Evolutionary conservation across 1,284 basidiomycete species (phyloP), one percentile per base, ranked within the genome.

Genomic region (Ustilago trichophora): DNA sequence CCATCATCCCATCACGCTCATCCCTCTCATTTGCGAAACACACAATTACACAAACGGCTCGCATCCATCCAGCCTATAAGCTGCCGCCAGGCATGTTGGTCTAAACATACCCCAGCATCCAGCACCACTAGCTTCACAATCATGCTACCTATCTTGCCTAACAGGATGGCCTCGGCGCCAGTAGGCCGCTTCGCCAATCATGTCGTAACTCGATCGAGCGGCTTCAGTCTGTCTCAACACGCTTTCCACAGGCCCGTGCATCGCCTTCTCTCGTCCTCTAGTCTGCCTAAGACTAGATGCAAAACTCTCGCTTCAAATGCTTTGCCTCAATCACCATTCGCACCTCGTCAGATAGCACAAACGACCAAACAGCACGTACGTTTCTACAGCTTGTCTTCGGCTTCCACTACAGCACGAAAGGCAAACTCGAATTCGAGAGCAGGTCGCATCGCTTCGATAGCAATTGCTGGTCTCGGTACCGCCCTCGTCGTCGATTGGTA

Each of bases 381-480:
- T 29, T 38, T 22, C 11, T 48, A 40, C 34, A 41, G 18, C 31
- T 31, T 36, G 2, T 12, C 33, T 16, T 27, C 48, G 3, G 6
- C 33, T 6, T 33, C 52, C 4, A 6, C 12, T 19, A 41, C n/a
- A n/a, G n/a, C n/a, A n/a, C 7, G 18, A 13, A 36, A 10, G 16
- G 26, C 25, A 22, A 25, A 8, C n/a, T n/a, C n/a, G n/a, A n/a
- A n/a, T n/a, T 49, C 21, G 2, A 44, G n/a, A 15, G 19, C 34
- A 3, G 32, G 49, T 11, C 60, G 49, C 21, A 46, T 64, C 36
- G 36, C 26, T 7, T 64, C 60, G 31, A 45, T 64, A 45, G 54
- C 49, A 26, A 64, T 64, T 26, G 53, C 46, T 12, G 60, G 54
- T 49, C 49, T 64, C n/a, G 60, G 60, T 2, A 41, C 54, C 6